These are phyloP conservation scores for Salmacisia buchloeana DNA, from an alignment of 1,284 basidiomycete species.

Conservation along the genomic window DNA sequence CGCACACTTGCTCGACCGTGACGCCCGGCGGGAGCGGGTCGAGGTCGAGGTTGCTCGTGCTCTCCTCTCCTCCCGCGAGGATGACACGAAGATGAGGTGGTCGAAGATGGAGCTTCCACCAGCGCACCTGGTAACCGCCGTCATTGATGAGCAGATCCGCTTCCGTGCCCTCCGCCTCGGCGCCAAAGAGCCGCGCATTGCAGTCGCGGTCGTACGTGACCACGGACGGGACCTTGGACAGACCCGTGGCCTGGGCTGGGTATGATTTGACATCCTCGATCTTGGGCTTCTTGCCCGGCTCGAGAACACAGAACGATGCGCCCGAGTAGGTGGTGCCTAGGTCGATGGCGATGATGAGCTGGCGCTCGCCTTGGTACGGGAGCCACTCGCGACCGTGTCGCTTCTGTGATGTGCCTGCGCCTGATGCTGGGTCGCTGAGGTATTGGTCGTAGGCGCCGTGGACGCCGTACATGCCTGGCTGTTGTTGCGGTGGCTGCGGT, in stretches of 20 bases:
- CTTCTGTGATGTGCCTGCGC: conserved; percentile 6
- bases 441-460: conserved; percentile 12
- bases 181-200: conserved; percentile 14
- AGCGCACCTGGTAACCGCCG: conserved; percentile 14
- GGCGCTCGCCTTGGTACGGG: conserved; percentile 14
- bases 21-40: conserved; percentile 15
- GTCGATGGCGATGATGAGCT: conserved; percentile 18
- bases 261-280: conserved; percentile 16
- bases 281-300: conserved; percentile 16
- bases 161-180: conserved; percentile 16
- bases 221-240: conserved; percentile 18
- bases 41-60: conserved; percentile 9
- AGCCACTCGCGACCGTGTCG: conserved; percentile 15
- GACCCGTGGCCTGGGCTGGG: conserved; percentile 15
- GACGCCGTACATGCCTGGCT: conserved; percentile 2
- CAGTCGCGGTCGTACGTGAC: conserved; percentile 15
- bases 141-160: conserved; percentile 14
- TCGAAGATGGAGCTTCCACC: conserved; percentile 18
- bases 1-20: conserved; percentile 16
- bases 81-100: conserved; percentile 16
- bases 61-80: conserved; percentile 11
- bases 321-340: conserved; percentile 16
- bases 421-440: conserved; percentile 9
- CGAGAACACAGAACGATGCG: conserved; percentile 17
- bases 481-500: too few relatives aligned